Conservation (phyloP, 208 protist genomes). For the Leishmania major region DNA sequence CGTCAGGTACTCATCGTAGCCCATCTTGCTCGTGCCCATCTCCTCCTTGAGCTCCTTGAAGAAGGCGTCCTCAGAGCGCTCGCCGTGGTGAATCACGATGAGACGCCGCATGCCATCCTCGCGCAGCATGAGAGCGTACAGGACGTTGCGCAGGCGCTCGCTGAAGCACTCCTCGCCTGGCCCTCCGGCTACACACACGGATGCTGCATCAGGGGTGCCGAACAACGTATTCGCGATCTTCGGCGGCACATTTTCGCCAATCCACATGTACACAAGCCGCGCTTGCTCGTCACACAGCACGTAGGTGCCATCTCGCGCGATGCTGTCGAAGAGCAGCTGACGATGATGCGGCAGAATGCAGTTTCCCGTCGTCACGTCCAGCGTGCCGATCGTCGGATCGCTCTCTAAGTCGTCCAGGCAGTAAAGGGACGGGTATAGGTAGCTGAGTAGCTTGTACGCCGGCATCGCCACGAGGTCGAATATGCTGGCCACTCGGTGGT, state of each 20-base stretch:
- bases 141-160: slow-evolving; percentile 68
- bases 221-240: slow-evolving; percentile 69
- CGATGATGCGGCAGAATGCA: slow-evolving; percentile 67
- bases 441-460: slow-evolving; percentile 63
- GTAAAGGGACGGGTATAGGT: slow-evolving; percentile 89
- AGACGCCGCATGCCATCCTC: slow-evolving; percentile 82
- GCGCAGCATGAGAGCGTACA: slow-evolving; percentile 67
- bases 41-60: slow-evolving; percentile 86
- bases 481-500: slow-evolving; percentile 78
- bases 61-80: slow-evolving; percentile 76
- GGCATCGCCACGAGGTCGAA: slow-evolving; percentile 79
- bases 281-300: slow-evolving; percentile 85
- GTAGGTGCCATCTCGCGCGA: slow-evolving; percentile 78
- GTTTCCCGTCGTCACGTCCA: slow-evolving; percentile 50
- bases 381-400: slow-evolving; percentile 42
- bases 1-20: slow-evolving; percentile 76
- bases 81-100: slow-evolving; percentile 81
- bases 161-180: slow-evolving; percentile 63
- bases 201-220: slow-evolving; percentile 40
- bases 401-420: slow-evolving; percentile 57
- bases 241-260: slow-evolving; percentile 59
- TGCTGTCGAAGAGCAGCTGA: slow-evolving; percentile 76
- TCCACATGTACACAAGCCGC: slow-evolving; percentile 86
- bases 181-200: slow-evolving; percentile 51
- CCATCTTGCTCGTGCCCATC: slow-evolving; percentile 35